Base-by-base conservation (phyloP, 2,329 filamentous ascomycete genomes). In the Botrytis hyacinthi region DNA sequence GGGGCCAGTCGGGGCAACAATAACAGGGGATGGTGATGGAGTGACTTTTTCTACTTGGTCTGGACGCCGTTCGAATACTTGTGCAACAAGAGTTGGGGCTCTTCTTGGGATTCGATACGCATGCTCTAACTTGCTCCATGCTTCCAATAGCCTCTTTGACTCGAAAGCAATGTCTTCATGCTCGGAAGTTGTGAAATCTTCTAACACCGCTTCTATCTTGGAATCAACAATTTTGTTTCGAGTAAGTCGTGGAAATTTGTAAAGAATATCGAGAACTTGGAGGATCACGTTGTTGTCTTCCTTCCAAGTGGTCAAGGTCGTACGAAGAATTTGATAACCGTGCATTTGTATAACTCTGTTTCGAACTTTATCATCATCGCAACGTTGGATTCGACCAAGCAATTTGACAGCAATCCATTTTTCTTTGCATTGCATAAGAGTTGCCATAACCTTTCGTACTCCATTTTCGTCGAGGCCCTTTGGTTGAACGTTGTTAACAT, bases 361-460 rank as follows among this genome's bases (percentile, higher is more conserved):
- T 75, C 93, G 90, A 73, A 98, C 93, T 76, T 90, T 90, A 80
- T 97, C 94, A 78, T 98, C 94, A 67, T 95, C 89, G 80, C 92
- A 95, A 59, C 89, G 88, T 82, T 97, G 93, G 75, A 99, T 94
- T 70, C 96, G 95, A 77, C 91, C 89, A 74, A 99, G 88, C 73
- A 99, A 86, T 84, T 98, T 98, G 83, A 98, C 94, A 4, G 93
- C 94, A 82, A 99, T 98, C 96, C 96, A 99, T 83, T 98, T 98
- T 86, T 99, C 96, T 83, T 97, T 97, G 87, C 94, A 97, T 82
- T 98, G 95, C 90, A 97, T 95, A 74, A 99, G 89, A 71, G 94
- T 92, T 37, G 95, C 95, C 94, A 98, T 97, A 82, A 98, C 94
- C 83, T 97, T 97, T 79, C 92, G 93, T 75, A 97, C 94, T 76